A percentile compares a stretch with the other conserved stretches of the same genome.
These are phyloP conservation scores for Pezicula radicicola DNA, from an alignment of 2,329 filamentous ascomycete genomes.

Conservation along the genomic window DNA sequence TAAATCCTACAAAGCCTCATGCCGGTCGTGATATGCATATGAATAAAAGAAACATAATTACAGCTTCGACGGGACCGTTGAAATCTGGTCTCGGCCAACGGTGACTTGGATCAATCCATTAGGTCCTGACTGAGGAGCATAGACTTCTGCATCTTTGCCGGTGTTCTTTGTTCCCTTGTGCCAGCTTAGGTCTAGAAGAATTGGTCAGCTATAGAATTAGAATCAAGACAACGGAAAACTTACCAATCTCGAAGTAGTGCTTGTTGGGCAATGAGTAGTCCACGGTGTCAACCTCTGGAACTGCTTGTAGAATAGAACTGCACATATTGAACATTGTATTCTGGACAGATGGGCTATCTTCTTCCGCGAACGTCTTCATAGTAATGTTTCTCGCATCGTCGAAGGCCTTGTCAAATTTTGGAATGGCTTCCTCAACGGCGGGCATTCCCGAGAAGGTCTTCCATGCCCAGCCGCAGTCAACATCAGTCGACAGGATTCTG, in stretches of 20 bases:
- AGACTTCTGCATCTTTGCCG: constrained; percentile 92
- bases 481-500: constrained; percentile 90
- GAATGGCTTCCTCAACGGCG: constrained; percentile 61
- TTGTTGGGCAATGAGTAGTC: constrained; percentile 92
- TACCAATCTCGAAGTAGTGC: constrained; percentile 96
- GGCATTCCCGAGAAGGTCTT: constrained; percentile 62
- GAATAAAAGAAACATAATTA: constrained; percentile 10
- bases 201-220: constrained; percentile 3
- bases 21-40: too few relatives aligned
- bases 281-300: constrained; percentile 68
- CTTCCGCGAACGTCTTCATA: constrained; percentile 85
- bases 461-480: constrained; percentile 88
- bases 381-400: constrained; percentile 77
- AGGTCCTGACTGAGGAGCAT: constrained; percentile 86
- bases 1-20: neutral
- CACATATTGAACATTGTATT: constrained; percentile 99
- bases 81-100: constrained; percentile 53
- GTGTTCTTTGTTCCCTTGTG: constrained; percentile 95
- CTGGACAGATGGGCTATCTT: constrained; percentile 91
- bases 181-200: constrained; percentile 78
- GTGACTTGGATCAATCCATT: constrained; percentile 96
- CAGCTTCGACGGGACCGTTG: constrained; percentile 17
- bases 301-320: constrained; percentile 75
- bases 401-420: constrained; percentile 78
- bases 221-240: constrained; percentile 32